Evolutionary conservation across 2,329 filamentous ascomycete species (phyloP), one percentile per base, ranked within the genome.

Genomic region (Phoma sp.): DNA sequence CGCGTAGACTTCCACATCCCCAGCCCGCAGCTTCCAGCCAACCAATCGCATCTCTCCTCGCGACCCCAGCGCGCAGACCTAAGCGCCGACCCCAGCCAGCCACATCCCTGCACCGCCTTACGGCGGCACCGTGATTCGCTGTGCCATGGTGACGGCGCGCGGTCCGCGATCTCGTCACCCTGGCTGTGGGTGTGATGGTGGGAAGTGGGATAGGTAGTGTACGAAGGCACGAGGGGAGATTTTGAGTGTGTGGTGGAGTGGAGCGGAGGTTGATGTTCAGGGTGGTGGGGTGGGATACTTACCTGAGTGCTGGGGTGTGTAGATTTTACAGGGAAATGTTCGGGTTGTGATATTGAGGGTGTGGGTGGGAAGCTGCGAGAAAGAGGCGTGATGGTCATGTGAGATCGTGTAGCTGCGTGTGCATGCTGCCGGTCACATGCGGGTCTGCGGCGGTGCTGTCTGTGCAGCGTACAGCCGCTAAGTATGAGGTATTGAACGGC

Each of bases 151-250:
- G 47, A 61, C 62, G 67, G 67, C 63, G 65, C 64, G 65, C 12
- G 62, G 63, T 64, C 65, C 64, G 51, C 53, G 60, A 47, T 48
- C 53, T 63, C 64, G 63, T 60, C 58, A 55, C 43, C 48, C 5
- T 31, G 6, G 40, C 36, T 43, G 47, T 43, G 31, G 40, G 29
- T 31, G 29, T 31, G 29, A 31, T 31, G 17, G 17, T 31, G 41
- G n/a, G 27, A 27, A 6, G 38, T 44, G 17, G 35, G 17, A 17
- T 17, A 17, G 17, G 17, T 17, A 17, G 17, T 17, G 9, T 21
- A 35, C 33, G 17, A 10, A 4, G 36, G 40, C 9, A 32, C 13
- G 15, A 24, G 13, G 29, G 50, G 22, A 41, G 43, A 17, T 36
- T 22, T 22, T 33, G 21, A 24, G 13, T 9, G 41, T 17, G 32